Evolutionary conservation across 305 asterid species (phyloP), one percentile per base, ranked within the genome.

Genomic region (Fraxinus platypoda): DNA sequence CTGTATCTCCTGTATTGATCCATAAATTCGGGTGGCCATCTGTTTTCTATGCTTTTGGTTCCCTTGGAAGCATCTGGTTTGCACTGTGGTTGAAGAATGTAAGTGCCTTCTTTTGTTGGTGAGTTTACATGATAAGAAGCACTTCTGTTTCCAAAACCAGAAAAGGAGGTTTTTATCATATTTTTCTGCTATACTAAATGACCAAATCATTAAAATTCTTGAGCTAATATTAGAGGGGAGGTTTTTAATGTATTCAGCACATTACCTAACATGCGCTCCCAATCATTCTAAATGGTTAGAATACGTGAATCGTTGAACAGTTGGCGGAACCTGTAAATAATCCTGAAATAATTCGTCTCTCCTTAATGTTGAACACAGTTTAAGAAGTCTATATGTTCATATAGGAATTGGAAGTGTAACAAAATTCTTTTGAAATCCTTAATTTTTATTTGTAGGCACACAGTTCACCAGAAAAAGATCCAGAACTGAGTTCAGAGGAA

Each of bases 21-120:
- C 92, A 94, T 81, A 92, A 87, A 77, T 90, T 91, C 6, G 98
- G 98, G 71, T 96, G 99, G 99, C 93, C 98, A 87, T 96, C 98
- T 15, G 94, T 96, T 59, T 96, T 96, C 88, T 96, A 91, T 83
- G 88, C 97, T 83, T 96, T 96, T 86, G 99, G 98, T 77, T 94
- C 97, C 76, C 94, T 95, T 64, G 99, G 98, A 78, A 94, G 87
- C 87, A 86, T 95, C 86, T 95, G 99, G 98, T 89, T 94, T 84
- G 94, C 97, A 59, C 85, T 96, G 30, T 94, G 99, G 99, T 86
- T 94, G 91, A 94, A 90, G 87, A 93, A 92, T 86, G 99, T 96
- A 88, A 92, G 94, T 80, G 85, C 79, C 62, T 75, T 6, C 31
- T 83, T 46, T 75, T 83, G 81, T 59, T 76, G 59, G 64, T 68